Evolutionary conservation across 148 eudicot species (phyloP), one percentile per base, ranked within the genome.

Genomic region (Rhododendron henanense): DNA sequence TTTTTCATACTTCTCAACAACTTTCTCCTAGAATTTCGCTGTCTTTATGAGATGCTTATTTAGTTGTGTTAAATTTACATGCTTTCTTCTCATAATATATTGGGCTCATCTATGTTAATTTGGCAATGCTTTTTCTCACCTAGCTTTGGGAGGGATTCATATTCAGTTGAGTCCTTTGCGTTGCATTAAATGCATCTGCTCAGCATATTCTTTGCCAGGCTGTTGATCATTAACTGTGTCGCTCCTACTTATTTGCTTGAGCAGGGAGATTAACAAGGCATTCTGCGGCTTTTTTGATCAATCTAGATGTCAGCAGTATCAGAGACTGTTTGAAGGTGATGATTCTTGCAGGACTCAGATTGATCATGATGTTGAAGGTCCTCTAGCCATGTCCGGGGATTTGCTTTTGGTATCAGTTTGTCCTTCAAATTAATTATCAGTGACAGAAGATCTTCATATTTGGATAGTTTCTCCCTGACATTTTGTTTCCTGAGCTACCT

Each of bases 201-300:
- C 10, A 51, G 11, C 65, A 21, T 47, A 48, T 45, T 78, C 21
- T 79, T 57, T 53, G 10, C 48, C 21, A 65, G 14, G 48, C 23
- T 61, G 23, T 83, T 35, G 79, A 77, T 78, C 61, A 39, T 57
- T 78, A 67, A 88, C 50, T 53, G 33, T 63, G 21, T 39, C 5
- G 25, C 41, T 53, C 63, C 57, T 23, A n/a, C 25, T 75, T 84
- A 25, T 53, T 90, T 87, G 85, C 45, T 83, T 82, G 35, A 57
- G 53, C 90, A 95, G 99, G 90, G 99, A 96, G 94, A 91, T 91
- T 82, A 95, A 96, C 91, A 96, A 96, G 91, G 98, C 99, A 79
- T 96, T 93, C 84, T 95, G 97, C 90, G 98, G 99, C 87, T 96
- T 96, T 87, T 69, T 89, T 55, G 93, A 92, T 86, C 92, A 90